phyloP scores from a whole-genome alignment of 495 filamentous ascomycete genomes.

The Ascobolus immersus region DNA sequence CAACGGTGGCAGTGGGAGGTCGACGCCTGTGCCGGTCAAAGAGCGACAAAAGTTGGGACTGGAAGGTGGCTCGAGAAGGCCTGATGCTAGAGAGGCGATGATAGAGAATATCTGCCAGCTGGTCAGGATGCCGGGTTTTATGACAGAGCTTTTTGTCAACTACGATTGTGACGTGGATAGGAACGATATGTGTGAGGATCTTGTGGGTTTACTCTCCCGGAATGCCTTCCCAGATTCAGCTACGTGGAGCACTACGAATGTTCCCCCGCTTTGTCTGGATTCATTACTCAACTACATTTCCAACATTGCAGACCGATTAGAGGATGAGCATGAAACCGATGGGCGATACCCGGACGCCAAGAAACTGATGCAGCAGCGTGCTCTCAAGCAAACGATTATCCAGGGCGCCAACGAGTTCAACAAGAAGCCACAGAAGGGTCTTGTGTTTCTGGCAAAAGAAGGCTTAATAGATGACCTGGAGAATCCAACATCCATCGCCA shows the following conservation, averaged over 20 bases:
- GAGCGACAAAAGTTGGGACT: conserved; percentile 82
- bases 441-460: conserved; percentile 60
- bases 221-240: conserved; percentile 94
- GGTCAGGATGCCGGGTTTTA: conserved; percentile 72
- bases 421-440: conserved; percentile 68
- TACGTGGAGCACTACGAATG: conserved; percentile 97
- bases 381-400: conserved; percentile 65
- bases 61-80: conserved; percentile 74
- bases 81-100: conserved; percentile 92
- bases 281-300: conserved; percentile 75
- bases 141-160: conserved; percentile 89
- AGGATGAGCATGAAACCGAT: conserved; percentile 36
- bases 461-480: conserved; percentile 55
- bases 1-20: conserved; percentile 39
- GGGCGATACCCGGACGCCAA: conserved; percentile 42
- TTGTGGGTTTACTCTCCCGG: conserved; percentile 72
- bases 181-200: conserved; percentile 77
- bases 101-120: conserved; percentile 85
- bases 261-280: conserved; percentile 83
- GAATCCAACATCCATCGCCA: conserved; percentile 46
- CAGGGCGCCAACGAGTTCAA: conserved; percentile 83
- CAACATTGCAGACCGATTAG: conserved; percentile 63
- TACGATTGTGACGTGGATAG: conserved; percentile 93
- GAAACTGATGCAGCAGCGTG: conserved; percentile 38
- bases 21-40: conserved; percentile 79